Conservation (phyloP, 768 basidiomycete genomes). For the Hemileccinum impolitum region DNA sequence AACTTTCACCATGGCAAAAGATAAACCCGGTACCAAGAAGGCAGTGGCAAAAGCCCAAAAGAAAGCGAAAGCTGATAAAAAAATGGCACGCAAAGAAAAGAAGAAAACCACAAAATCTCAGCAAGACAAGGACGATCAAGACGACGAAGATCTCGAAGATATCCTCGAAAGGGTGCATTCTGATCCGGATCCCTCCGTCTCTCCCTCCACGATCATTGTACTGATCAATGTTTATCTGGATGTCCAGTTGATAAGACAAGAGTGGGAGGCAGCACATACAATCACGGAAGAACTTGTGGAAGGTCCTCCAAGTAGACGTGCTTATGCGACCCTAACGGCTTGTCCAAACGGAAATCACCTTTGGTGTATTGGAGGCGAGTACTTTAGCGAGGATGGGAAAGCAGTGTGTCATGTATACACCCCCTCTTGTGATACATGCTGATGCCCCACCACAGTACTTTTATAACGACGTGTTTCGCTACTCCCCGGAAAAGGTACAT, state of each 20-base stretch:
- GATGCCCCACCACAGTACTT: constrained; percentile 58
- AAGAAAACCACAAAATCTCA: constrained; percentile 49
- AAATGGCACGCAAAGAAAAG: constrained; percentile 64
- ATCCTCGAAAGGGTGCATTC: constrained; percentile 71
- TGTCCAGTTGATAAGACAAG: constrained; percentile 65
- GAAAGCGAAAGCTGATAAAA: constrained; percentile 64
- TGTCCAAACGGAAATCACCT: constrained; percentile 80
- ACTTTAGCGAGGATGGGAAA: constrained; percentile 81
- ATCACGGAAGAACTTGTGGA: constrained; percentile 85
- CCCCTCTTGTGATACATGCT: background rate
- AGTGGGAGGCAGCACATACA: constrained; percentile 79
- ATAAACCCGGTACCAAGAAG: constrained; percentile 35
- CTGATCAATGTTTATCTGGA: constrained; percentile 1
- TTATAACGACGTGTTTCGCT: constrained; percentile 85
- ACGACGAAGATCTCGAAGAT: constrained; percentile 76
- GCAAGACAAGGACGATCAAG: constrained; percentile 53
- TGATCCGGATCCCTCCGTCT: background rate
- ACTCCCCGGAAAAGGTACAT: constrained; percentile 73
- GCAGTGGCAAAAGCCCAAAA: constrained; percentile 55
- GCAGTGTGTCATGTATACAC: constrained; percentile 45
- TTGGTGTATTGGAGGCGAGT: constrained; percentile 85
- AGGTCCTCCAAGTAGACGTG: constrained; percentile 79
- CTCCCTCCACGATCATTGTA: background rate
- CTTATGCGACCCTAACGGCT: constrained; percentile 77
- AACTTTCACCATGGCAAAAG: constrained; percentile 22